Evolutionary conservation across 768 basidiomycete genomes (phyloP).

Genomic region (Mycena belliarum): DNA sequence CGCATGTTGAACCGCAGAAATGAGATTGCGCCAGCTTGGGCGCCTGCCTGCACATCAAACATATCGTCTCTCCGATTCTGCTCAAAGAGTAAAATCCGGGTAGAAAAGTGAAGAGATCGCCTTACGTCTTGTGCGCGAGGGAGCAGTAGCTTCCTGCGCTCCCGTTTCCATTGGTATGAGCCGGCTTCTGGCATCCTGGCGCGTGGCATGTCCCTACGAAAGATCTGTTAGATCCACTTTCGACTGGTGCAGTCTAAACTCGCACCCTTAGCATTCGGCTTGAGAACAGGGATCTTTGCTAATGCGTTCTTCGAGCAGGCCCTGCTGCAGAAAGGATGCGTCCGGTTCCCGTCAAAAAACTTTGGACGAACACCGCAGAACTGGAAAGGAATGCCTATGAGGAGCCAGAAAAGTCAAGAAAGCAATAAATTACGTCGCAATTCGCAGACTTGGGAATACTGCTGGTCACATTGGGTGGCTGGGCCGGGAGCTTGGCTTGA

Average conservation of each 20-base stretch:
- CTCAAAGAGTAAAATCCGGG: not conserved
- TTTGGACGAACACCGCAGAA: conserved; percentile 63
- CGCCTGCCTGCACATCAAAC: conserved; percentile 60
- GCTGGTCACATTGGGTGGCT: conserved; percentile 19
- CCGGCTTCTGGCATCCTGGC: conserved; percentile 50
- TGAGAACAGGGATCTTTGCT: conserved; percentile 19
- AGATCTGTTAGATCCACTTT: not conserved
- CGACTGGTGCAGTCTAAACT: not conserved
- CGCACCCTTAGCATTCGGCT: conserved; percentile 25
- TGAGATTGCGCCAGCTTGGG: conserved; percentile 58
- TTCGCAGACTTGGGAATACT: conserved; percentile 36
- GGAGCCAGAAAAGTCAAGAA: not conserved
- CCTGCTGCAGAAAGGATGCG: conserved; percentile 65
- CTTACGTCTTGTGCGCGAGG: conserved; percentile 51
- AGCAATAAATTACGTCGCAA: conserved; percentile 46
- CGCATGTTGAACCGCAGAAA: conserved; percentile 61
- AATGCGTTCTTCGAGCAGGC: conserved; percentile 56
- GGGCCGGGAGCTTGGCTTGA: conserved; percentile 36
- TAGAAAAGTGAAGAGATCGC: not conserved
- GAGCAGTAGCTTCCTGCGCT: conserved; percentile 49
- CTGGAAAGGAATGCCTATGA: conserved; percentile 36
- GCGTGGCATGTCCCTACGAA: conserved; percentile 48
- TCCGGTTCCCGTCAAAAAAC: conserved; percentile 55
- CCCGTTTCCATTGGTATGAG: conserved; percentile 41
- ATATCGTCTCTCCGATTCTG: conserved; percentile 51